Evolutionary conservation across 2,329 filamentous ascomycete species (phyloP).

Genomic region (Paraphoma sp.): DNA sequence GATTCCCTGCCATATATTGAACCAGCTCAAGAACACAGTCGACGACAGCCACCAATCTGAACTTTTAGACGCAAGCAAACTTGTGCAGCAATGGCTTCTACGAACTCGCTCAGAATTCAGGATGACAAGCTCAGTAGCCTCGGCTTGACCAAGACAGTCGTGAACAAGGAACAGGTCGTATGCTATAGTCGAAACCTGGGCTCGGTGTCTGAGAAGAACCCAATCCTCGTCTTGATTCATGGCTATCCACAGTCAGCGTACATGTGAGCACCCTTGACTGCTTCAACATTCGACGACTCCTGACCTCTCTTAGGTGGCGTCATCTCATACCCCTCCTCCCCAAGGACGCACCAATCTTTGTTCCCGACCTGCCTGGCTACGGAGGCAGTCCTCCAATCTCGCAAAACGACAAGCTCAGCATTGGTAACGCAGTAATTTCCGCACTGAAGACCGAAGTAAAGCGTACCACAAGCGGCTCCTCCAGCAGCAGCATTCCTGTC

Average conservation of each 20-base stretch:
- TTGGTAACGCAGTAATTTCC: constrained; percentile 32
- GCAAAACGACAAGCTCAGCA: constrained; percentile 36
- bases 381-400: constrained; percentile 33
- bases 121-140: constrained; percentile 37
- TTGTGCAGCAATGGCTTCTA: constrained; percentile 16
- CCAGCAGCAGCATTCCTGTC: constrained; percentile 20
- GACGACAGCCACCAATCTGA: background rate
- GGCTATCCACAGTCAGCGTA: constrained; percentile 43
- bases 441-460: constrained; percentile 33
- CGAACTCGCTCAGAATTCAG: constrained; percentile 32
- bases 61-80: background rate
- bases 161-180: constrained; percentile 34
- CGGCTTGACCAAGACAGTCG: constrained; percentile 32
- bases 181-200: constrained; percentile 34
- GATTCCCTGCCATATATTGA: no score
- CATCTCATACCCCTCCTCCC: constrained; percentile 41
- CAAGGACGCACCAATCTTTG: constrained; percentile 33
- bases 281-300: background rate
- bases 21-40: no score
- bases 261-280: constrained; percentile 19
- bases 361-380: constrained; percentile 42
- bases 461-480: constrained; percentile 1
- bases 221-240: constrained; percentile 39
- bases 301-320: constrained; percentile 31
- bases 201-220: constrained; percentile 32